Evolutionary conservation across 768 basidiomycete species (phyloP), one percentile per base, ranked within the genome.

Genomic region (Macrolepiota albuminosa): DNA sequence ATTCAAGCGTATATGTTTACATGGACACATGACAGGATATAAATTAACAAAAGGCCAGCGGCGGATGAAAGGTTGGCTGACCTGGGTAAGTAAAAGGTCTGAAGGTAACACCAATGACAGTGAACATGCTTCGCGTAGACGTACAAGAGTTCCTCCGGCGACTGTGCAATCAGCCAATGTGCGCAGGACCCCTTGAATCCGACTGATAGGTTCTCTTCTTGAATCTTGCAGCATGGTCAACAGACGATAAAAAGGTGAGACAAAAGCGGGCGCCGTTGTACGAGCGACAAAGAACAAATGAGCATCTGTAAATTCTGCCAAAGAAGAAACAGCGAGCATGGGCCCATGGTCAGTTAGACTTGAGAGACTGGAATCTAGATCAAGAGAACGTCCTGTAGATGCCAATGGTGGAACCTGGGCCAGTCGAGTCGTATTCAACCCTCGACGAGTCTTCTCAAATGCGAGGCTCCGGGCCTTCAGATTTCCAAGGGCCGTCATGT

Each of bases 291-390:
- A 77, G 59, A 74, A 70, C 54, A 72, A 59, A 34, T 71, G 53
- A n/a, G 72, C 68, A 54, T 70, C 65, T 43, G 63, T 59, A 18
- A 58, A 21, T 42, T 58, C 61, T 56, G 49, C 43, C 42, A 62
- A 56, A 6, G 63, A 63, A 29, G 67, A 60, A 29, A 63, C 52
- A 52, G 71, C 53, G 16, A 78, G 59, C 42, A 77, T 67, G 24
- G 77, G 74, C 4, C 71, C 70, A 45, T 76, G 73, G 63, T 79
- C 75, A n/a, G 77, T 58, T 34, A 83, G 60, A 51, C 69, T 70
- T 6, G 80, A 80, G 40, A 81, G 72, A 2, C 68, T 65, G 37
- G 81, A 80, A 60, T 85, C 75, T 61, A 86, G 80, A 66, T 82
- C 78, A 14, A 85, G 68, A 53, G 69, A 61, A 43, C 72, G 70